Evolutionary conservation across 345 rosid species (phyloP), one percentile per base, ranked within the genome.

Genomic region (Sisymbrium irio): DNA sequence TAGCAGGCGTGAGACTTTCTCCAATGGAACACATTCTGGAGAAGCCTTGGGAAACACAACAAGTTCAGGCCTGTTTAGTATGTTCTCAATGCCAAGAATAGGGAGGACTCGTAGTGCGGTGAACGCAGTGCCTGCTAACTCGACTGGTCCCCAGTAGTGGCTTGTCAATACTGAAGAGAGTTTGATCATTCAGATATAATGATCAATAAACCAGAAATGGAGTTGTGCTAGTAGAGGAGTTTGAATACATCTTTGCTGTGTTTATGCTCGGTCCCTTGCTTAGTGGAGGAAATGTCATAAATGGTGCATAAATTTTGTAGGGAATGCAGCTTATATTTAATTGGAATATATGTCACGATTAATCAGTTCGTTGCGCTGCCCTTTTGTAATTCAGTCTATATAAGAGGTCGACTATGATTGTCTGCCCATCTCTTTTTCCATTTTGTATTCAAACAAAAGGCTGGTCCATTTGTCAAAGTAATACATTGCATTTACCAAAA

Each of bases 91-190:
- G n/a, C 64, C 74, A 54, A 76, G 70, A 69, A 22, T 76, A 53
- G 69, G 47, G 65, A 76, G 75, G 45, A 76, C 71, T 27, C 75
- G 75, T 27, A 69, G 60, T 61, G 64, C 53, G 49, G 17, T 68
- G 15, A 61, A 44, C 57, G 40, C 73, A 39, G 46, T 59, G 15
- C 67, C 30, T 75, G 46, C 71, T 30, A 70, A 71, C 67, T 72
- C 83, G n/a, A 64, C 75, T 64, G 77, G 74, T 60, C 79, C 65
- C 53, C 73, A 75, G 35, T 74, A 74, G 72, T 18, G 18, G 61
- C 61, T 18, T 57, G 67, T 47, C 68, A n/a, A 41, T 40, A 51
- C 66, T 17, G 35, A 44, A 41, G 55, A 69, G 69, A 62, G 69
- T 33, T 18, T 18, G 33, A 9, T 42, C 13, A 17, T 32, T 59